Evolutionary conservation across 192 early-diverging fungal genomes (phyloP).

Genomic region (Podila minutissima): DNA sequence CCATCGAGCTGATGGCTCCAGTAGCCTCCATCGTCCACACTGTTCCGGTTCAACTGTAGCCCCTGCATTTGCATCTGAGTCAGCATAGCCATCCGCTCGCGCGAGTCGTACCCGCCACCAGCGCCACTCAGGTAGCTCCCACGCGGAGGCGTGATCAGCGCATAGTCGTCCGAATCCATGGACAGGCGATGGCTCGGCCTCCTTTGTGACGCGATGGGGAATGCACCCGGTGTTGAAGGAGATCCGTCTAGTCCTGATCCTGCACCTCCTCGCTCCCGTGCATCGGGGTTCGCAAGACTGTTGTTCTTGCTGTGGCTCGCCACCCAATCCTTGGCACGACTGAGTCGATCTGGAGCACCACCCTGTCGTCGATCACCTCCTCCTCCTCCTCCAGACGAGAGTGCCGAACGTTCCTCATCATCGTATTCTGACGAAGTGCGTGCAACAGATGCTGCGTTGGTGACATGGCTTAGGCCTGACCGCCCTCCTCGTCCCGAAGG

Average conservation of each 20-base stretch:
- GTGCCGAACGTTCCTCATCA: constrained; percentile 7
- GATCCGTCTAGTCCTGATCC: neutral
- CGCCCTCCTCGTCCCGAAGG: constrained; percentile 4
- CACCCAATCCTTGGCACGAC: constrained; percentile 47
- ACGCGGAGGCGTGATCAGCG: constrained; percentile 14
- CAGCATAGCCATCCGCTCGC: constrained; percentile 25
- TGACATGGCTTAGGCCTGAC: constrained; percentile 23
- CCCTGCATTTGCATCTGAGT: constrained; percentile 26
- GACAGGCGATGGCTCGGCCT: constrained; percentile 9
- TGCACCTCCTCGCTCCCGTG: constrained; percentile 1
- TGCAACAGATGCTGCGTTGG: neutral
- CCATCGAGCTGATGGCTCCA: constrained; percentile 32
- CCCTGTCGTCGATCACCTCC: neutral
- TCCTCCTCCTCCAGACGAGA: neutral
- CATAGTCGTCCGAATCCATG: constrained; percentile 30
- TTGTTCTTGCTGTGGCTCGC: constrained; percentile 38
- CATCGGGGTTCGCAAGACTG: constrained; percentile 15
- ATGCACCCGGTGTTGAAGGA: constrained; percentile 13
- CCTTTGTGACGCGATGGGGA: neutral
- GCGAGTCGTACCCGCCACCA: constrained; percentile 12
- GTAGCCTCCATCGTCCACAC: constrained; percentile 23
- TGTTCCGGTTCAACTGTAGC: neutral
- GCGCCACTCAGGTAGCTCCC: constrained; percentile 16
- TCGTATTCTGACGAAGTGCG: constrained; percentile 22
- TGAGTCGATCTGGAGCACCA: constrained; percentile 19